Base-by-base conservation (phyloP, 148 eudicot genomes). In the Chenopodium quinoa region DNA sequence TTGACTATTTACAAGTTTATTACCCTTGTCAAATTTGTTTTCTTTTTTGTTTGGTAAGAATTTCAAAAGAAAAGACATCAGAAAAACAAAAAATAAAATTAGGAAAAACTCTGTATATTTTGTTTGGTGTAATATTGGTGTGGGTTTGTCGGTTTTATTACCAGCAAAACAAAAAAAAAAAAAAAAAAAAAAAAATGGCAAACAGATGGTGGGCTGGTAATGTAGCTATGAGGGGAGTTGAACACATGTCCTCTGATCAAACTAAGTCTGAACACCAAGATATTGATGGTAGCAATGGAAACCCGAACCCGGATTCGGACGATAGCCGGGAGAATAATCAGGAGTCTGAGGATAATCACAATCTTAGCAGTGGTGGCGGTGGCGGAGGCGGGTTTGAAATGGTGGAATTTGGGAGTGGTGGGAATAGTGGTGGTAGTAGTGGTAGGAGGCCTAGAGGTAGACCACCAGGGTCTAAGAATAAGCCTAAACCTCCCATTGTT, bases 161-260 rank as follows among this genome's bases (percentile, higher is more conserved):
- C 44, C 44, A 40, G 44, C 4, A 56, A 19, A 19, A 56, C 1
- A 14, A 14, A 23, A 1, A 2, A 63, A 23, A 23, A 56, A 19
- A 19, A 56, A 19, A 19, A 14, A 23, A 1, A 2, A 63, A 16
- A 78, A 80, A 9, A 0, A 92, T 92, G 96, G 82, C 92, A 4
- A 92, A 89, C 84, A 83, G 92, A 52, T 92, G 97, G 97, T 92
- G 97, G 97, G 89, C 88, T 1, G 97, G 89, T 29, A 90, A 92
- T 83, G 86, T 86, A 74, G 90, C 86, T 34, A 86, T 91, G 91
- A 83, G 78, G 54, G 85, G 85, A 64, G 75, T 25, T 29, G 82
- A 87, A 71, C 92, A 88, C 44, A 80, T 88, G 80, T 79, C 87
- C 1, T 73, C 85, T 7, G 70, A 44, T n/a, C 32, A 29, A 29